A percentile compares a stretch with the other conserved stretches of the same genome.
Conservation (phyloP, 495 filamentous ascomycete genomes). For the Chaetomidium leptoderma region DNA sequence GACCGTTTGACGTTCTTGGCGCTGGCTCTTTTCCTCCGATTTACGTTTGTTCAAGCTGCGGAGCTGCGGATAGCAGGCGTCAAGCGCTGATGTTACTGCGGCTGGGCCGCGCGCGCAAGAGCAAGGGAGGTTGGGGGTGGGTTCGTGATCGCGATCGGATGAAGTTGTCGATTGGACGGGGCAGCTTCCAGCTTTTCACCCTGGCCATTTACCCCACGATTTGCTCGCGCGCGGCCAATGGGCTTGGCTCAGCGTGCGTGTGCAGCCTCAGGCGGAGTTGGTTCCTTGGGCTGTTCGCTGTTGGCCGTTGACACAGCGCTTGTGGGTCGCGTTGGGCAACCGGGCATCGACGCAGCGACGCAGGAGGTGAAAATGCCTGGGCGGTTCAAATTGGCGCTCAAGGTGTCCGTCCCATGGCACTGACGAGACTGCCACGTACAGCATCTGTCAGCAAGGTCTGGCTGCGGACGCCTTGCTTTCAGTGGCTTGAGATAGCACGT, state of each 20-base stretch:
- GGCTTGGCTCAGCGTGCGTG: background rate
- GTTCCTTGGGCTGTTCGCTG: no score
- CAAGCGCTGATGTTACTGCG: background rate
- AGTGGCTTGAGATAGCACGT: slow-evolving; percentile 20
- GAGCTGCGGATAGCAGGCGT: no score
- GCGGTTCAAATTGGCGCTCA: background rate
- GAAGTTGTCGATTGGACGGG: slow-evolving; percentile 5
- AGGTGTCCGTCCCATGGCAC: slow-evolving; percentile 1
- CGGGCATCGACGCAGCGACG: slow-evolving; percentile 23
- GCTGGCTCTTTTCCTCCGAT: background rate
- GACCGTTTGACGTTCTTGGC: no score
- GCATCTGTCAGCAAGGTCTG: slow-evolving; percentile 3
- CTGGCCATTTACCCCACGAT: slow-evolving; percentile 12
- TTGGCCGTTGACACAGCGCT: slow-evolving; percentile 10
- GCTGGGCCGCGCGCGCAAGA: background rate
- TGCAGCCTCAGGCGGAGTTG: slow-evolving; percentile 13
- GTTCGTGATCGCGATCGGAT: background rate
- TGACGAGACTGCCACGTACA: slow-evolving; percentile 24
- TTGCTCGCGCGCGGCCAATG: slow-evolving; percentile 8
- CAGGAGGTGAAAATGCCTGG: slow-evolving; percentile 6
- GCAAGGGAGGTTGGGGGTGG: background rate
- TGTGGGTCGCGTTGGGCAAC: slow-evolving; percentile 28
- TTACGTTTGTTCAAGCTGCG: background rate
- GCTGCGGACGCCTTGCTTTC: slow-evolving; percentile 14
- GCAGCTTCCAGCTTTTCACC: background rate